Evolutionary conservation across 2,329 filamentous ascomycete genomes (phyloP).

Genomic region (Colletotrichum higginsianum): DNA sequence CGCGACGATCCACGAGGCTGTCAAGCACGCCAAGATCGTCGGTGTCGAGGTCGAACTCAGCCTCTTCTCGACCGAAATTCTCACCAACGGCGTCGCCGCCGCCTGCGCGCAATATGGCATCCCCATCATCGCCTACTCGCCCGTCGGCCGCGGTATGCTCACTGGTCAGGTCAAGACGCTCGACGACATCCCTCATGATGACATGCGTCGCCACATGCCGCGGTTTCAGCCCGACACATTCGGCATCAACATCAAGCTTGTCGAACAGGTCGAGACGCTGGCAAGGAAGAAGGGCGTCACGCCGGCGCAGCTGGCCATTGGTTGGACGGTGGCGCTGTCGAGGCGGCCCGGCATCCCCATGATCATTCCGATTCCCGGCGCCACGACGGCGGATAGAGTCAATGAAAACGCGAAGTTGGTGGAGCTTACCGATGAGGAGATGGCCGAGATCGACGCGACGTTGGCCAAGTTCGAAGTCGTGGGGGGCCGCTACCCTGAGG

Average conservation of each 20-base stretch:
- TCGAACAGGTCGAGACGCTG: constrained; percentile 69
- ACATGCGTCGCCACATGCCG: constrained; percentile 63
- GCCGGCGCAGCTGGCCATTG: constrained; percentile 75
- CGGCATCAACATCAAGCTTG: constrained; percentile 74
- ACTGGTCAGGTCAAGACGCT: constrained; percentile 67
- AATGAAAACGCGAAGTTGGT: constrained; percentile 72
- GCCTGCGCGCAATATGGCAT: constrained; percentile 76
- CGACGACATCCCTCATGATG: constrained; percentile 69
- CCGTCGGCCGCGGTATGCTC: constrained; percentile 72
- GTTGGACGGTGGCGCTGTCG: constrained; percentile 70
- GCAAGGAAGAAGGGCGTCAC: constrained; percentile 74
- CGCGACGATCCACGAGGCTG: constrained; percentile 64
- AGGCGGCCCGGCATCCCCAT: constrained; percentile 66
- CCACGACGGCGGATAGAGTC: constrained; percentile 69
- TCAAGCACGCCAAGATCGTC: constrained; percentile 59
- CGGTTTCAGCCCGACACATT: constrained; percentile 76
- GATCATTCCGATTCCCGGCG: constrained; percentile 78
- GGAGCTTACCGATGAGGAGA: constrained; percentile 64
- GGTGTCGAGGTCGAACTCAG: constrained; percentile 70
- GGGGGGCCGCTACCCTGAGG: constrained; percentile 64
- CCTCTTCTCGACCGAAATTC: constrained; percentile 63
- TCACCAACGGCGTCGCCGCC: constrained; percentile 66
- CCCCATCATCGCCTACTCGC: constrained; percentile 80
- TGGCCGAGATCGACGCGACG: constrained; percentile 65
- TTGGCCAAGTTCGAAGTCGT: constrained; percentile 62